Conservation (phyloP, 441 rosid genomes). For the Aleurites moluccanus region DNA sequence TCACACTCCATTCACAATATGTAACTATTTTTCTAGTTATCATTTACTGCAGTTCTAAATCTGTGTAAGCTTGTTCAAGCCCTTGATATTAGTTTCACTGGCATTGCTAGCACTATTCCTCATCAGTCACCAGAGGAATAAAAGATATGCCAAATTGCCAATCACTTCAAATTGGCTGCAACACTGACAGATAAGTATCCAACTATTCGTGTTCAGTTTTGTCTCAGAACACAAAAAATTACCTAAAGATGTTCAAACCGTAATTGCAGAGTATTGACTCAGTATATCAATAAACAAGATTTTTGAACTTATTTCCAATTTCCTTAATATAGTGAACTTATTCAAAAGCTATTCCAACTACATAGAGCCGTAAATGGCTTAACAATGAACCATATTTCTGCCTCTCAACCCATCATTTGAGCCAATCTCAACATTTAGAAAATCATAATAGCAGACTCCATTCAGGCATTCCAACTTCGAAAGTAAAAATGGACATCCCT, state of each 20-base stretch:
- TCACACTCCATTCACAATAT: not conserved
- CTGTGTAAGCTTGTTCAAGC: not conserved
- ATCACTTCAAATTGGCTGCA: not conserved
- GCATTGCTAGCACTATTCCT: conserved; percentile 3
- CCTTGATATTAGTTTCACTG: not conserved
- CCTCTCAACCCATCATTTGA: not conserved
- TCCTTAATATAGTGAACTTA: not conserved
- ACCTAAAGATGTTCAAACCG: not conserved
- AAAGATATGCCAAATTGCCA: not conserved
- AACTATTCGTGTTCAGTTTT: not conserved
- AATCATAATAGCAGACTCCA: not conserved
- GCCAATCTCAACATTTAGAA: not conserved
- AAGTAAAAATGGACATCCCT: not conserved
- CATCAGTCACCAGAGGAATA: not conserved
- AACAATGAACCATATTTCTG: not conserved
- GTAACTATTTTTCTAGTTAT: not conserved
- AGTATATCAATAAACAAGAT: not conserved
- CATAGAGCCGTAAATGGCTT: not conserved
- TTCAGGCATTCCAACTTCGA: not conserved
- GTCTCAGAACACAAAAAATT: not conserved
- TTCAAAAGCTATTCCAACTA: not conserved
- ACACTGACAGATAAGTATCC: not conserved
- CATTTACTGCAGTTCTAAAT: not conserved
- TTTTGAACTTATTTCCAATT: not conserved
- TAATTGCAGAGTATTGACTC: not conserved